A percentile compares a stretch with the other conserved stretches of the same genome.
phyloP scores from a whole-genome alignment of 345 rosid genomes.

The Toxicodendron radicans region DNA sequence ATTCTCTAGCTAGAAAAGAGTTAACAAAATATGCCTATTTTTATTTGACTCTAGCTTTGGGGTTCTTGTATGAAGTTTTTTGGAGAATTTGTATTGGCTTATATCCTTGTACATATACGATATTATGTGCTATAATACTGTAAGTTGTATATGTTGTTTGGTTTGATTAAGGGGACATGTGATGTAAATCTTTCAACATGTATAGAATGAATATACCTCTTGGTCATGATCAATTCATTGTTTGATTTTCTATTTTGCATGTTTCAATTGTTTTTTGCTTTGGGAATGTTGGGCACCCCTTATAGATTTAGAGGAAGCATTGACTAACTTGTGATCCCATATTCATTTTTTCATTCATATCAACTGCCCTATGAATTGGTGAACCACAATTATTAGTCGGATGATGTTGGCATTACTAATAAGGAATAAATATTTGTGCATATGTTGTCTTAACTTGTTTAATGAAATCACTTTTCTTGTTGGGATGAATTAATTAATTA shows the following conservation, averaged over 20 bases:
- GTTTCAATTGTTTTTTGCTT: background rate
- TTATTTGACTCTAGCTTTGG: background rate
- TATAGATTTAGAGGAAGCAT: background rate
- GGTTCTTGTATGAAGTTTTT: background rate
- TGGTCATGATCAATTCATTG: background rate
- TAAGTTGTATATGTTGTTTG: background rate
- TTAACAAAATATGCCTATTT: background rate
- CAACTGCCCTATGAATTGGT: background rate
- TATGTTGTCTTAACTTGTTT: background rate
- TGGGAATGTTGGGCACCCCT: background rate
- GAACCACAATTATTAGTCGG: background rate
- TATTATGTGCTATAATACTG: background rate
- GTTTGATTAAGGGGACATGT: background rate
- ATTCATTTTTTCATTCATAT: background rate
- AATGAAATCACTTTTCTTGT: background rate
- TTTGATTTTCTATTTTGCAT: background rate
- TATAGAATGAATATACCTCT: background rate
- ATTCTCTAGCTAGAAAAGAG: too few relatives aligned
- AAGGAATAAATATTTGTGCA: background rate
- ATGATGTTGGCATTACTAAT: background rate
- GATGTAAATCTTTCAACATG: background rate
- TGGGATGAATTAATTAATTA: background rate
- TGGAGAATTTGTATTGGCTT: background rate
- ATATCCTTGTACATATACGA: background rate
- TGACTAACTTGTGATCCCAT: background rate